phyloP scores from a whole-genome alignment of 2,329 filamentous ascomycete species.

The Exophiala mesophila region DNA sequence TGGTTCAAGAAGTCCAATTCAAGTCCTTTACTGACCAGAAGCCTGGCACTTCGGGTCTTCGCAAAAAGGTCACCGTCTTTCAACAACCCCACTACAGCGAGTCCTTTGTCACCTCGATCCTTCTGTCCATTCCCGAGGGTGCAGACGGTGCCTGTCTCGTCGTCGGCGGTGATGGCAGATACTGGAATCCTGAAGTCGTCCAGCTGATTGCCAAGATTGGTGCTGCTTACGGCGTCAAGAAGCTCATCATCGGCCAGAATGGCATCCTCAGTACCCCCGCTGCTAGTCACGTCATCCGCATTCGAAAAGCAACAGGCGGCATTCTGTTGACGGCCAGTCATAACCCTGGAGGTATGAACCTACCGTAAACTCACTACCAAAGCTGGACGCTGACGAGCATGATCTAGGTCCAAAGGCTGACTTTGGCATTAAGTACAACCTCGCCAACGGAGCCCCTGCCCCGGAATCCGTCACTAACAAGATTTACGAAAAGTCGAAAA shows the following conservation, averaged over 20 bases:
- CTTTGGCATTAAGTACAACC: constrained; percentile 99
- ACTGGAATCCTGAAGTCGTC: constrained; percentile 93
- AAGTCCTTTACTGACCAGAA: constrained; percentile 93
- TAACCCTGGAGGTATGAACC: constrained; percentile 82
- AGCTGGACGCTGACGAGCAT: no score
- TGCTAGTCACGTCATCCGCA: constrained; percentile 91
- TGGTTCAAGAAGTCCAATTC: constrained; percentile 78
- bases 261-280: constrained; percentile 96
- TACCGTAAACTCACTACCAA: no score
- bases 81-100: constrained; percentile 94
- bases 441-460: constrained; percentile 90
- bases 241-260: constrained; percentile 91
- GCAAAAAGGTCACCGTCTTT: constrained; percentile 98
- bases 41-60: constrained; percentile 76
- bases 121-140: constrained; percentile 94
- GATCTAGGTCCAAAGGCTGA: constrained; percentile 84
- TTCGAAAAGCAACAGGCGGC: constrained; percentile 89
- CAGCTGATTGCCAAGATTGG: constrained; percentile 97
- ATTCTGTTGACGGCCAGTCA: constrained; percentile 96
- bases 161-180: constrained; percentile 95
- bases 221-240: constrained; percentile 96
- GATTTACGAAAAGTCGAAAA: constrained; percentile 90
- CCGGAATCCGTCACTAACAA: constrained; percentile 97
- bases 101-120: constrained; percentile 87
- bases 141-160: constrained; percentile 83